phyloP scores from a whole-genome alignment of 345 rosid genomes.

The Brassica incana region DNA sequence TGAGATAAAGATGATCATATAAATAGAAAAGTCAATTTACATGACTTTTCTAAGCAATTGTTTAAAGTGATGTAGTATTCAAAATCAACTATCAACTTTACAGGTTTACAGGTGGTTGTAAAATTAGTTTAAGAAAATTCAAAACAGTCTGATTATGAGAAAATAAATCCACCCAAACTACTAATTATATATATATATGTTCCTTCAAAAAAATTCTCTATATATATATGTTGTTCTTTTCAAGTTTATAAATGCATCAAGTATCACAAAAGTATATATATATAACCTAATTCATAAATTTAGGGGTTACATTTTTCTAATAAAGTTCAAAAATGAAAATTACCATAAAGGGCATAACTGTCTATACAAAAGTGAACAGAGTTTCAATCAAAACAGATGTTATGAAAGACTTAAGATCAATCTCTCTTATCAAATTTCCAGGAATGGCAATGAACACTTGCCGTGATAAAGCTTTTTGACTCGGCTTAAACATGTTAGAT shows the following conservation, averaged over 20 bases:
- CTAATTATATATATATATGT: too few relatives aligned
- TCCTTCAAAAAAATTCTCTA: background rate
- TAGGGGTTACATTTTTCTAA: background rate
- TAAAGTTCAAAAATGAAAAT: background rate
- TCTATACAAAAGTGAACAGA: conserved; percentile 7
- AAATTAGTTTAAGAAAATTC: background rate
- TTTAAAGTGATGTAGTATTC: background rate
- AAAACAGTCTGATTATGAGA: background rate
- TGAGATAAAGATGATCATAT: conserved; percentile 14
- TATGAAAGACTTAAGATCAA: conserved; percentile 39
- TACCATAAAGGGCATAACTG: conserved; percentile 1
- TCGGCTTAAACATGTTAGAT: conserved; percentile 55
- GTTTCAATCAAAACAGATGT: conserved; percentile 43
- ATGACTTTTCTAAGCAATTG: background rate
- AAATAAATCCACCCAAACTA: background rate
- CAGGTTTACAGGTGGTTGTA: background rate
- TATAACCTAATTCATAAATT: too few relatives aligned
- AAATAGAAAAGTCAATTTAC: background rate
- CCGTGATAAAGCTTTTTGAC: conserved; percentile 51
- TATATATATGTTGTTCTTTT: background rate
- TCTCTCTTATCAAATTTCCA: conserved; percentile 49
- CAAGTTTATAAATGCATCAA: background rate
- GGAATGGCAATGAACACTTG: conserved; percentile 45
- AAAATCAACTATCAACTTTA: background rate
- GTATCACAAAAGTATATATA: background rate